Conservation (phyloP, 2,329 filamentous ascomycete species). For the Seiridium cupressi region DNA sequence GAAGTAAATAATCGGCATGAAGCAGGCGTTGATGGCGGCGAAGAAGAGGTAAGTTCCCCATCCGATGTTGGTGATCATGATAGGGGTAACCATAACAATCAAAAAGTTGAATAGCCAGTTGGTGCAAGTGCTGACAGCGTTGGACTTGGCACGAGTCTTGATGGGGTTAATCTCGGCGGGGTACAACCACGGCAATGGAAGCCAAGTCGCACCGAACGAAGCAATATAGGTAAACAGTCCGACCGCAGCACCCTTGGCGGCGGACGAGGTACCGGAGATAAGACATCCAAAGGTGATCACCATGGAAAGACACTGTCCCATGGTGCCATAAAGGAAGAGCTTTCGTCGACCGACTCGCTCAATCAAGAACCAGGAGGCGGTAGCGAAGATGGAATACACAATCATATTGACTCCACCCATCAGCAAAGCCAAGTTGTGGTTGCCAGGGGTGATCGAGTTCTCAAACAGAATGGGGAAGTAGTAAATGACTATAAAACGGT, state of each 20-base stretch:
- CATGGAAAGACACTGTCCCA: slow-evolving; percentile 54
- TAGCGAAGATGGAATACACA: slow-evolving; percentile 31
- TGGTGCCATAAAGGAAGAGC: slow-evolving; percentile 42
- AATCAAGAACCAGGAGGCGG: slow-evolving; percentile 40
- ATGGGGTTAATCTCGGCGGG: slow-evolving; percentile 54
- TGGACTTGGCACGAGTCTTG: slow-evolving; percentile 43
- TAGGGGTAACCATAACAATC: slow-evolving; percentile 62
- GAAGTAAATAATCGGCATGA: slow-evolving; percentile 47
- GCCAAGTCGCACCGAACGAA: slow-evolving; percentile 65
- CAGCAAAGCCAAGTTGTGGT: slow-evolving; percentile 47
- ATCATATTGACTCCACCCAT: slow-evolving; percentile 36
- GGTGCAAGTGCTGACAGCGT: slow-evolving; percentile 55
- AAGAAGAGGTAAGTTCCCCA: slow-evolving; percentile 51
- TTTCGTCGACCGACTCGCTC: slow-evolving; percentile 44
- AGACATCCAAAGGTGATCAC: slow-evolving; percentile 61
- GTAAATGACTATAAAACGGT: slow-evolving; percentile 46
- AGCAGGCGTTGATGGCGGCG: slow-evolving; percentile 43
- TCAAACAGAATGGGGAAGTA: slow-evolving; percentile 61
- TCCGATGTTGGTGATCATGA: slow-evolving; percentile 56
- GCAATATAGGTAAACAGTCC: slow-evolving; percentile 69
- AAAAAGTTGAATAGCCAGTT: slow-evolving; percentile 52
- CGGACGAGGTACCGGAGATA: slow-evolving; percentile 58
- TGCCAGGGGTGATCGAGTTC: slow-evolving; percentile 33
- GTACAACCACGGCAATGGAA: slow-evolving; percentile 57
- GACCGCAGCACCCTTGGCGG: slow-evolving; percentile 66